phyloP scores from a whole-genome alignment of 2,329 filamentous ascomycete species.

The Orbilia ellipsospora region DNA sequence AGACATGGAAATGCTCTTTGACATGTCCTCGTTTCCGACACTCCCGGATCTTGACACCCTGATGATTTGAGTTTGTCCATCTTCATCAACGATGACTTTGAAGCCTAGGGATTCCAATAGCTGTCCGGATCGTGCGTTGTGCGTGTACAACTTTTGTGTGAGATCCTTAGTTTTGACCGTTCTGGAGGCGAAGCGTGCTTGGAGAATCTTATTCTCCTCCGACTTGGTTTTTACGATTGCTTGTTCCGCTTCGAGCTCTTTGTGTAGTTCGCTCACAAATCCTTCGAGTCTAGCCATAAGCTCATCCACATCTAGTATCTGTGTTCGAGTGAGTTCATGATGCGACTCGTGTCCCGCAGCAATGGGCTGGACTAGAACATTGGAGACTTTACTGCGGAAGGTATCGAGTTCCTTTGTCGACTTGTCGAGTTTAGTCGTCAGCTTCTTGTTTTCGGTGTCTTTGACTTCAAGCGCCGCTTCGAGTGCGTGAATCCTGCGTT shows the following conservation, averaged over 20 bases:
- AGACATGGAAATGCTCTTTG: slow-evolving; percentile 65
- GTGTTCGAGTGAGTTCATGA: slow-evolving; percentile 40
- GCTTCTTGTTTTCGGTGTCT: slow-evolving; percentile 47
- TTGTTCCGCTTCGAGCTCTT: slow-evolving; percentile 65
- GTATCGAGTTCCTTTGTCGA: slow-evolving; percentile 45
- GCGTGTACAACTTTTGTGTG: slow-evolving; percentile 81
- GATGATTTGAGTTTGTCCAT: slow-evolving; percentile 61
- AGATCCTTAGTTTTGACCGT: slow-evolving; percentile 81
- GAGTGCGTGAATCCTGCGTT: slow-evolving; percentile 77
- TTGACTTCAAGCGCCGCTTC: slow-evolving; percentile 71
- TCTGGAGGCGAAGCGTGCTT: slow-evolving; percentile 74
- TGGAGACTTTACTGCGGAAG: slow-evolving; percentile 36
- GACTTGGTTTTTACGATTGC: slow-evolving; percentile 66
- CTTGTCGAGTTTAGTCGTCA: slow-evolving; percentile 42
- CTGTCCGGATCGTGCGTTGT: slow-evolving; percentile 83
- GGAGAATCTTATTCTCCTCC: slow-evolving; percentile 67
- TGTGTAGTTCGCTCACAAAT: slow-evolving; percentile 62
- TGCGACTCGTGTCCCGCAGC: slow-evolving; percentile 40
- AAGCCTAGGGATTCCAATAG: slow-evolving; percentile 90
- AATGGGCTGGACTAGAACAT: slow-evolving; percentile 33
- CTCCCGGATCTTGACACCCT: slow-evolving; percentile 54
- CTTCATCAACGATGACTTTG: slow-evolving; percentile 75
- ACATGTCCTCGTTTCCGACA: slow-evolving; percentile 63
- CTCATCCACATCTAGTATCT: slow-evolving; percentile 57
- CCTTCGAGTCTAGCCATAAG: slow-evolving; percentile 62